Evolutionary conservation across 1,139 yeast genomes (phyloP), one percentile per base, ranked within the genome.

Genomic region (Magnusiomyces suaveolens): DNA sequence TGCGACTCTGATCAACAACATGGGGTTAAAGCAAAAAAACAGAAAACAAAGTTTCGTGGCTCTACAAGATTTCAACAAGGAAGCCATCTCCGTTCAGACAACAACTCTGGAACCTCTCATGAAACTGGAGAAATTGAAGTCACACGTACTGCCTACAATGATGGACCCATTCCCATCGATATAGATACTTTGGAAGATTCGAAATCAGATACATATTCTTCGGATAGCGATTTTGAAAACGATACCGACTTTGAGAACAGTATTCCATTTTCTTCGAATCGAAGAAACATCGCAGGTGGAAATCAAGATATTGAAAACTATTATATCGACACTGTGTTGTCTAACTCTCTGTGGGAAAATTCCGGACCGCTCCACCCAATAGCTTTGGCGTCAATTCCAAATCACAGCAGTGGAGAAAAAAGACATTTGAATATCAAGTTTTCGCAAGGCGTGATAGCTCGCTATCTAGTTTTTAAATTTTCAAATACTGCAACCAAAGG

Each of bases 381-480:
- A 2, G 59, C 57, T 1, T 36, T 57, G 24, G 59, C 55, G 1
- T 29, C 58, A 6, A 52, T 57, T 20, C 57, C 59, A 10, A 46
- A 36, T 23, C 8, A 33, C 3, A 24, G 18, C 39, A 43, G 23
- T 18, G 53, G 20, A 48, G 51, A 18, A 39, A 41, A 52, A 16
- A 51, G 60, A 2, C 57, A 57, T 20, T 33, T 59, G 52, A 54
- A 53, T 2, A 50, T 54, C 32, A 47, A 54, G 25, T 53, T 59
- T 20, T 55, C 46, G 2, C 33, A 49, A 4, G 57, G 60, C 3
- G 43, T 58, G 8, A 32, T 44, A 20, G 57, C 56, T n/a, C 23
- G 54, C 24, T 59, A 51, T 41, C 48, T 59, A 14, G 51, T 54
- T 1, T 52, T 59, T 21, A 39, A 52, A 32, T 48, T 58, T 23